phyloP scores from a whole-genome alignment of 352 stramenopile species.

The Discostella stelligera region DNA sequence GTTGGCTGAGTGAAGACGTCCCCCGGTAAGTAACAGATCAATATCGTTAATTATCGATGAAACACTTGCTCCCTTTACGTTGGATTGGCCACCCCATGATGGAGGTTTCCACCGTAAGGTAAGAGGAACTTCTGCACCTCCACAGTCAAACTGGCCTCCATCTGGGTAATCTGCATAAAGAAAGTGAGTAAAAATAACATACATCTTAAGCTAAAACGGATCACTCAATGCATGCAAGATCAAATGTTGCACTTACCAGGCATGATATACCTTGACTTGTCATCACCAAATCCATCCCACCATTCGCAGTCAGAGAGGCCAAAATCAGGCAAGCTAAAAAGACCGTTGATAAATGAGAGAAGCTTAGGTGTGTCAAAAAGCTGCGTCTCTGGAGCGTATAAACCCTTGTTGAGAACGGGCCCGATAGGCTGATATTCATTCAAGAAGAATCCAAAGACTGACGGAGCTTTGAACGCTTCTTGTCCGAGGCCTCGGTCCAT shows the following conservation, averaged over 20 bases:
- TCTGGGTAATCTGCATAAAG: slow-evolving; percentile 34
- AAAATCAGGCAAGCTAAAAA: slow-evolving; percentile 44
- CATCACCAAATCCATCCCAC: slow-evolving; percentile 40
- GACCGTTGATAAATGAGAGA: slow-evolving; percentile 57
- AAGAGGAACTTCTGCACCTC: slow-evolving; percentile 20
- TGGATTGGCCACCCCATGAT: slow-evolving; percentile 49
- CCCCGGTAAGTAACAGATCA: slow-evolving; percentile 64
- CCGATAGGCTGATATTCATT: slow-evolving; percentile 53
- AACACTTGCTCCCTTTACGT: slow-evolving; percentile 31
- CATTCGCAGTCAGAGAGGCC: slow-evolving; percentile 54
- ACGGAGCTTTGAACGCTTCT: slow-evolving; percentile 50
- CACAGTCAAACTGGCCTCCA: slow-evolving; percentile 24
- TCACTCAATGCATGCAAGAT: neutral
- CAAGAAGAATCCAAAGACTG: slow-evolving; percentile 79
- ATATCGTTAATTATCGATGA: slow-evolving; percentile 55
- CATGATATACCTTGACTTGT: slow-evolving; percentile 19
- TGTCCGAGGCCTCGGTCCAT: slow-evolving; percentile 58
- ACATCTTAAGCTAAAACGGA: neutral
- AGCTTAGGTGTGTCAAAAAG: slow-evolving; percentile 54
- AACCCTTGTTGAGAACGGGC: slow-evolving; percentile 29
- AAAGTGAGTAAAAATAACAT: neutral
- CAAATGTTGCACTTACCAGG: slow-evolving; percentile 1
- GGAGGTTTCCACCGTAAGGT: slow-evolving; percentile 33
- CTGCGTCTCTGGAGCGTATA: slow-evolving; percentile 64
- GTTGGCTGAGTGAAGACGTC: slow-evolving; percentile 38